Base-by-base conservation (phyloP, 2,329 filamentous ascomycete species). In the Diaporthe citriasiana region DNA sequence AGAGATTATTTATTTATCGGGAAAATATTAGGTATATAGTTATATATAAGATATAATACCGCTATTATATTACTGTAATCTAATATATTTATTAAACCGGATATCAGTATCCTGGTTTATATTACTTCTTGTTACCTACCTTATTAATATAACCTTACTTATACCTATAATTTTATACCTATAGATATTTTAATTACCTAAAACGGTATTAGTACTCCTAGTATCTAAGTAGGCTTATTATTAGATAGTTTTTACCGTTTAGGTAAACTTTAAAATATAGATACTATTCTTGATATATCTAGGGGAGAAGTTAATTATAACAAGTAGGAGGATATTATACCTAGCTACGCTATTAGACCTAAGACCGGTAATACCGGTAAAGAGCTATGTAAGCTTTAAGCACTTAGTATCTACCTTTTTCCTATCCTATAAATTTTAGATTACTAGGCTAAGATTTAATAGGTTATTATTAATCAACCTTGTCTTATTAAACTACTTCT, bases 331-430 rank as follows among this genome's bases (percentile, higher is more conserved):
- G 25, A 53, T 17, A 2, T 53, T 7, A 7, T 53, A 2, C 13
- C n/a, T 53, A 17, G 3, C 3, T 7, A 1, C 1, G 2, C 2
- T 12, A 5, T 53, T 7, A 7, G 5, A 53, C 4, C 4, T 2
- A 7, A 53, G 12, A 25, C 13, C 4, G 5, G 25, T 1, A 2
- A 5, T 5, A 0, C 25, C 7, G 15, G 25, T 2, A 27, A 53
- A 53, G 10, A 53, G n/a, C 12, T 53, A 2, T 17, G 5, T 53
- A 7, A 53, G 25, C n/a, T 27, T 53, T 7, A 7, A 53, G 13
- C 4, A 2, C n/a, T 53, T 53, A 2, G 13, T 53, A 7, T 53
- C 4, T 7, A 7, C n/a, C 47, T 27, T 53, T 6, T 53, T 53
- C 12, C 10, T 2, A 6, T 53, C 4, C 4, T 2, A 2, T 7